These are phyloP conservation scores for Ceratobasidium sp. DNA, from an alignment of 1,284 basidiomycete species.

Conservation along the genomic window DNA sequence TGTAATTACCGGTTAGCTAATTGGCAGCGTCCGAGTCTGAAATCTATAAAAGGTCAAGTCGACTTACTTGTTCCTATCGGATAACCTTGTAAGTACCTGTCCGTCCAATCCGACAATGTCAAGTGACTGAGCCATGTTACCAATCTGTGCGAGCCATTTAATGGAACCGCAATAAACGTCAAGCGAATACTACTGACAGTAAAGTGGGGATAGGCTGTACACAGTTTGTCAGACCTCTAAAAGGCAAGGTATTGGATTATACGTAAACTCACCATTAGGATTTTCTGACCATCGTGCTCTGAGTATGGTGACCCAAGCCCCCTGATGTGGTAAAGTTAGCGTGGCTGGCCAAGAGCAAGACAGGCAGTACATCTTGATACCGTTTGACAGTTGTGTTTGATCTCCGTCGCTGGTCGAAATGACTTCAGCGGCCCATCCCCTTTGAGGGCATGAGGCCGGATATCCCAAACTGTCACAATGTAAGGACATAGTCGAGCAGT, in stretches of 20 bases:
- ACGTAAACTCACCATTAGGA: slow-evolving; percentile 56
- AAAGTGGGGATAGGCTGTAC: slow-evolving; percentile 69
- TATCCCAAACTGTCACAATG: slow-evolving; percentile 64
- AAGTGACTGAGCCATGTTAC: slow-evolving; percentile 75
- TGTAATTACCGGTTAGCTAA: neutral
- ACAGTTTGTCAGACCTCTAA: neutral
- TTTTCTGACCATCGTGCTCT: slow-evolving; percentile 78
- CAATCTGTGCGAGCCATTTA: slow-evolving; percentile 57
- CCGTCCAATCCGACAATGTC: slow-evolving; percentile 78
- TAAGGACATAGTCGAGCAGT: neutral
- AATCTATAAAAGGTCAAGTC: neutral
- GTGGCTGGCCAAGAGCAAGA: neutral
- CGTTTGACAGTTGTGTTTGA: slow-evolving; percentile 77
- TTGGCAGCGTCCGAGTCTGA: neutral
- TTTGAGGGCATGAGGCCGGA: slow-evolving; percentile 36
- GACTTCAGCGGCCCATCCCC: slow-evolving; percentile 59
- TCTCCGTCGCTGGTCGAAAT: slow-evolving; percentile 54
- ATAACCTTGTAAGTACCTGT: slow-evolving; percentile 65
- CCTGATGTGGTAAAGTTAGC: slow-evolving; percentile 53
- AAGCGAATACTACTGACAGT: slow-evolving; percentile 59
- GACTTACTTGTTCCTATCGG: slow-evolving; percentile 61
- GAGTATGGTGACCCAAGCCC: slow-evolving; percentile 76
- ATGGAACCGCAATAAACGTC: neutral
- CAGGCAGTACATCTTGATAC: slow-evolving; percentile 50
- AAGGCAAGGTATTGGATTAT: neutral